Evolutionary conservation across 768 basidiomycete genomes (phyloP), one percentile per base, ranked within the genome.

Genomic region (Kwoniella pini): DNA sequence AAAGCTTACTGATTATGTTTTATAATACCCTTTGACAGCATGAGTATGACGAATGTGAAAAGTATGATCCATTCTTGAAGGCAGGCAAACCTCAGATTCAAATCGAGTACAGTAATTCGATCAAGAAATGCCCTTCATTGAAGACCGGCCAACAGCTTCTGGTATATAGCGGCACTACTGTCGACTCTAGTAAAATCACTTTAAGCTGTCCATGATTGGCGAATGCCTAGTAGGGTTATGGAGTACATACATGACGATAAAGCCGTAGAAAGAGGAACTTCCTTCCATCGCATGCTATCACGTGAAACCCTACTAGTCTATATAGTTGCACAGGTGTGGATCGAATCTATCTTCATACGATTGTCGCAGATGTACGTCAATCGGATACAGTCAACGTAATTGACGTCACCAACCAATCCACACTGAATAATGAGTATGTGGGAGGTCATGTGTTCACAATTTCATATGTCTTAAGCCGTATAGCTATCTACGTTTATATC

Each of bases 71-170:
- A 2, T 72, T 72, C 63, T 19, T 65, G 13, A 46, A 43, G 11
- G 70, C 68, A 9, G 63, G 63, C 6, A 72, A 72, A 57, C 70
- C 70, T 15, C 60, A 69, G 33, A 58, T 72, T 46, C 64, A 60
- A 50, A 53, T 72, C 65, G 70, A 72, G 36, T 72, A 68, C 49
- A 26, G 26, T 19, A 62, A 43, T 38, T 24, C 21, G 2, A 58
- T 65, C 54, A 59, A 45, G 22, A 50, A 24, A 9, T 69, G 67
- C 43, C 67, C 67, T 1, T 53, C 38, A 0, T 54, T 69, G 30
- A 46, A 44, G 22, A 24, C 22, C 2, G 67, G 67, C 24, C 67
- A 65, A 44, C 43, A 62, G 17, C n/a, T 69, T 12, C 38, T 62
- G 55, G 63, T 61, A 3, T 55, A 61, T 17, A 44, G 40, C 30